Evolutionary conservation across 257 asterid species (phyloP).

Genomic region (Jasminum sambac): DNA sequence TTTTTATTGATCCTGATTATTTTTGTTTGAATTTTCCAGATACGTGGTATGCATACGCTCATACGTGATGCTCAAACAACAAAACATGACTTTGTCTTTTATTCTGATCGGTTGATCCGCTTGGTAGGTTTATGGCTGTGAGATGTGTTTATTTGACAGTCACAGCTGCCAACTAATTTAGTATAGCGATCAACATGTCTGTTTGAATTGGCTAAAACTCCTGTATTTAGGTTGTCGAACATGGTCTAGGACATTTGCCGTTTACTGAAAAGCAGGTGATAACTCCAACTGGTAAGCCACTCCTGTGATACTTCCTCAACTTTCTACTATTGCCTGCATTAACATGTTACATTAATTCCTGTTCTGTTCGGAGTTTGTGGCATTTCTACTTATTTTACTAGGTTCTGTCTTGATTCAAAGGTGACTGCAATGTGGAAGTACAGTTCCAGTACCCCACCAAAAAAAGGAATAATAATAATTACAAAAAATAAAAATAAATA

Average conservation of each 20-base stretch:
- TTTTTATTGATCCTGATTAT: constrained; percentile 17
- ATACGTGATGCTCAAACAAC: constrained; percentile 95
- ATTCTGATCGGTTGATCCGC: constrained; percentile 90
- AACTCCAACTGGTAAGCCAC: constrained; percentile 91
- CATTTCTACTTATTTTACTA: constrained; percentile 3
- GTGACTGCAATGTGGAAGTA: not conserved
- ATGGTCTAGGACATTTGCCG: constrained; percentile 98
- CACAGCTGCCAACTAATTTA: not conserved
- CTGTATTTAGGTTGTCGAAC: constrained; percentile 84
- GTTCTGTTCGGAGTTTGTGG: constrained; percentile 23
- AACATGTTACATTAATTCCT: constrained; percentile 6
- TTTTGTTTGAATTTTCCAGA: constrained; percentile 50
- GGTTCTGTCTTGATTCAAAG: constrained; percentile 7
- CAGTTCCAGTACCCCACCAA: not conserved
- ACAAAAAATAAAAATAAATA: too few species aligned
- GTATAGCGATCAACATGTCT: not conserved
- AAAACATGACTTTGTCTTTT: constrained; percentile 89
- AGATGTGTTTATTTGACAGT: constrained; percentile 20
- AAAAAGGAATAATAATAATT: too few species aligned
- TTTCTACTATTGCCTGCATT: constrained; percentile 16
- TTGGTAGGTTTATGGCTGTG: constrained; percentile 57
- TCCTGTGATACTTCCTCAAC: constrained; percentile 3
- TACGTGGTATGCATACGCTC: constrained; percentile 99
- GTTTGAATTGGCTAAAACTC: constrained; percentile 25
- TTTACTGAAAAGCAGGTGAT: constrained; percentile 95